A percentile compares a stretch with the other conserved stretches of the same genome.
phyloP scores from a whole-genome alignment of 495 filamentous ascomycete genomes.

The Lineolata rhizophorae region DNA sequence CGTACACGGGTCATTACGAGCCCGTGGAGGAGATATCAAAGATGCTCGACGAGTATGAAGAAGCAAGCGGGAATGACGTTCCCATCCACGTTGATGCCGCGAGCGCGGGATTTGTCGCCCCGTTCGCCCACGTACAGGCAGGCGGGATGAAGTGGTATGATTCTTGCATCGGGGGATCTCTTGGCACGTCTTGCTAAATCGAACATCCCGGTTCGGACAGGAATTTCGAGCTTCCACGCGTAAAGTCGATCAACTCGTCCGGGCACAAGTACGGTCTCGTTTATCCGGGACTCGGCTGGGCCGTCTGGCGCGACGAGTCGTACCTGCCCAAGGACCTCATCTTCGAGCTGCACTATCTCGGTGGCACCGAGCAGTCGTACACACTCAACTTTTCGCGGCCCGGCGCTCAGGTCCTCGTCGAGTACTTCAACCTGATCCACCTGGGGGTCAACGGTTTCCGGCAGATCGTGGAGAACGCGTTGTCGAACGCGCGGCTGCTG shows the following conservation, averaged over 20 bases:
- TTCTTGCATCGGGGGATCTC: no score
- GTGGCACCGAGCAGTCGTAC: conserved; percentile 51
- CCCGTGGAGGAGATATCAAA: conserved; percentile 46
- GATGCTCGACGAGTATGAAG: conserved; percentile 42
- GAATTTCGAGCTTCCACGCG: conserved; percentile 48
- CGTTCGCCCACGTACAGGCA: conserved; percentile 40
- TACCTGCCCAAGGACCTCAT: conserved; percentile 48
- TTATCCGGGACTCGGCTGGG: conserved; percentile 54
- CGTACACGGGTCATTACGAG: conserved; percentile 60
- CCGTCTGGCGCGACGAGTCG: conserved; percentile 48
- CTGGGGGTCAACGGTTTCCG: conserved; percentile 45
- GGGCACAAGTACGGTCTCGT: conserved; percentile 60
- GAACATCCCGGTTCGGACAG: conserved; percentile 11
- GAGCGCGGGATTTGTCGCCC: conserved; percentile 50
- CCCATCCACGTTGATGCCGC: conserved; percentile 62
- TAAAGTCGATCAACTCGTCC: conserved; percentile 53
- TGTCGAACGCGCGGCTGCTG: conserved; percentile 45
- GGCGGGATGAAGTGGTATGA: conserved; percentile 34
- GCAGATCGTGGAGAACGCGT: conserved; percentile 45
- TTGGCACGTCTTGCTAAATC: background rate
- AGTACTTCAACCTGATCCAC: conserved; percentile 61
- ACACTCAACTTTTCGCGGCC: conserved; percentile 60
- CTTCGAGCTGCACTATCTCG: conserved; percentile 56
- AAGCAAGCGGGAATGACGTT: conserved; percentile 39
- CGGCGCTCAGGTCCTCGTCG: conserved; percentile 46